Evolutionary conservation across 371 early-diverging fungal species (phyloP), one percentile per base, ranked within the genome.

Genomic region (Haplosporangium sp.): DNA sequence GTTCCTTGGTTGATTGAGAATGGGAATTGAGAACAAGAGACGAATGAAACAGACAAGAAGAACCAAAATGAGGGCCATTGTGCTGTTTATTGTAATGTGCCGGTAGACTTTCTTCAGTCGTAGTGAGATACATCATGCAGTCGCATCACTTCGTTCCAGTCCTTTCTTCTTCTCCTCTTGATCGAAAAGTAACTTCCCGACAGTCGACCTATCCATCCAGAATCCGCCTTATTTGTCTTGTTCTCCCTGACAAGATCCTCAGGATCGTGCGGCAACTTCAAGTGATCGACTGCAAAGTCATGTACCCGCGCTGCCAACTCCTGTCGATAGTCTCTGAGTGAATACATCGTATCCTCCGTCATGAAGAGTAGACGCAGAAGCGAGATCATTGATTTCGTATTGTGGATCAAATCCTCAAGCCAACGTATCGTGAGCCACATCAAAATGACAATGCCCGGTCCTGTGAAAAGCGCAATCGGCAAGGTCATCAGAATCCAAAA

Each of bases 351-450:
- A n/a, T 79, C 73, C 37, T 72, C 59, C 0, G 68, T 68, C 68
- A 79, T 72, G 53, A 79, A 72, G 20, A 79, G 14, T 45, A 79
- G 36, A 0, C 79, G 61, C 29, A 79, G 45, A 6, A 72, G 40
- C 16, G 72, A 63, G n/a, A 79, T 55, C 54, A 64, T 79, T 9
- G 79, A 79, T 46, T 79, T 79, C 9, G 73, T 62, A 40, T 79
- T 79, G 36, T 79, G 79, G 23, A 70, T 62, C 61, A 79, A 41
- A 21, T 79, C 79, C 59, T 79, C 79, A 6, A 79, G 65, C 79
- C 79, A 79, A 1, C 79, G 68, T 50, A 79, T 79, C 21, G 79
- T 79, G 0, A 79, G 69, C 79, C 79, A 79, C 79, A 79, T 79
- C 3, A 79, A 51, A 10, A 72, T 38, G 21, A 79, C 58, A 14